Conservation (phyloP, 2,329 filamentous ascomycete species). For the Ophiocordyceps australis region DNA sequence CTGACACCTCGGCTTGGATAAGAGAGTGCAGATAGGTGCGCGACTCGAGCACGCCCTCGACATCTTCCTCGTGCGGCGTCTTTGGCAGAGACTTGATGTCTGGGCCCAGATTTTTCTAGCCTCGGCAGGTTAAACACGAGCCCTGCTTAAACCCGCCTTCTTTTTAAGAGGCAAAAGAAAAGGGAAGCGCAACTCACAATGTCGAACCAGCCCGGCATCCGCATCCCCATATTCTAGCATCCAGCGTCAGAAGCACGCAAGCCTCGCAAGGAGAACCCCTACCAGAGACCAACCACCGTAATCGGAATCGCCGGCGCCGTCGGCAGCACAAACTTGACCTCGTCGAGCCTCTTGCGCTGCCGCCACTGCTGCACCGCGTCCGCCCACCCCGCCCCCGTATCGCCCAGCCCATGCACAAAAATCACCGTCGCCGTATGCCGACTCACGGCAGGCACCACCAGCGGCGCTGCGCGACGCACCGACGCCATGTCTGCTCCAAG, state of each 20-base stretch:
- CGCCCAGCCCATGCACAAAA: slow-evolving; percentile 81
- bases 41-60: slow-evolving; percentile 40
- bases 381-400: slow-evolving; percentile 64
- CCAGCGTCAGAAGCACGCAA: background rate
- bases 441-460: slow-evolving; percentile 62
- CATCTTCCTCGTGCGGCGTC: slow-evolving; percentile 33
- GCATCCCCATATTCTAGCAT: slow-evolving; percentile 50
- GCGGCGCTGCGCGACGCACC: slow-evolving; percentile 22
- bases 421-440: slow-evolving; percentile 91
- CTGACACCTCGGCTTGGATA: slow-evolving; percentile 61
- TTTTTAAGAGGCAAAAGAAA: background rate
- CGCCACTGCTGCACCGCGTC: slow-evolving; percentile 79
- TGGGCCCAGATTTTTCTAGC: slow-evolving; percentile 16
- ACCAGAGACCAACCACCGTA: slow-evolving; percentile 29
- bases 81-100: slow-evolving; percentile 11
- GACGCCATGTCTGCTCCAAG: too few species aligned
- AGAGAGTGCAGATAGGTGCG: slow-evolving; percentile 58
- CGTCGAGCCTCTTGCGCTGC: slow-evolving; percentile 58
- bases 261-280: background rate
- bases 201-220: slow-evolving; percentile 81
- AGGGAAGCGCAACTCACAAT: slow-evolving; percentile 34
- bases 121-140: background rate
- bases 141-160: too few species aligned
- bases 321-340: slow-evolving; percentile 88
- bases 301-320: slow-evolving; percentile 79